phyloP scores from a whole-genome alignment of 108 stramenopile genomes.

The Pinguiococcus pyrenoidosus region DNA sequence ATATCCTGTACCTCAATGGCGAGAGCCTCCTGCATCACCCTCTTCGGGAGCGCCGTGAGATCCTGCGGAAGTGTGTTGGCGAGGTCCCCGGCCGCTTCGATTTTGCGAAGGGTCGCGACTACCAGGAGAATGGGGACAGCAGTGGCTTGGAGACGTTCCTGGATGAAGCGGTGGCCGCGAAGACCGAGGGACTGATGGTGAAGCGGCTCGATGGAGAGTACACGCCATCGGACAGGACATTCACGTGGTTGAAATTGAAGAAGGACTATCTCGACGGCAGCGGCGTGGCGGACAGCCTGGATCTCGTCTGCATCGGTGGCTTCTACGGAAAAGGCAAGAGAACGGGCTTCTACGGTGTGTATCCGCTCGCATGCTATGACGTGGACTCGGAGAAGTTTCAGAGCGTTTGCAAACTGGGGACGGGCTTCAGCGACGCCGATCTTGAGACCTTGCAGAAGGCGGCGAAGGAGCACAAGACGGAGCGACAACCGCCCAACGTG shows the following conservation, averaged over 20 bases:
- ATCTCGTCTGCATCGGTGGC: constrained; percentile 96
- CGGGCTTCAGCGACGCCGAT: constrained; percentile 98
- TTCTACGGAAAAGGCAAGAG: constrained; percentile 59
- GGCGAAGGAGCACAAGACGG: no score
- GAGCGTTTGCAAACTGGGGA: constrained; percentile 96
- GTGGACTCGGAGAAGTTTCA: constrained; percentile 88
- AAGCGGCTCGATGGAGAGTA: constrained; percentile 91
- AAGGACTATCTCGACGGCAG: constrained; percentile 92
- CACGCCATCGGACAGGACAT: constrained; percentile 79
- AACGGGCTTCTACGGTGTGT: constrained; percentile 71
- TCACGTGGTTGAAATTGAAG: constrained; percentile 99
- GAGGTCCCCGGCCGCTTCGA: constrained; percentile 74
- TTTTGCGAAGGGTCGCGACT: constrained; percentile 50
- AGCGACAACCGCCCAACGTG: no score
- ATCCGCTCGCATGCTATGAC: constrained; percentile 94
- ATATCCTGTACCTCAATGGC: constrained; percentile 96
- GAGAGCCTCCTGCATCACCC: constrained; percentile 60
- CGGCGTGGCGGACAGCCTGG: constrained; percentile 82
- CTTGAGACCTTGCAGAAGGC: no score
- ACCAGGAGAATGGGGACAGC: constrained; percentile 59
- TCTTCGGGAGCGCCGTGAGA: constrained; percentile 60
- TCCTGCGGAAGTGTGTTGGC: constrained; percentile 63
- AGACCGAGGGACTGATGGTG: constrained; percentile 99
- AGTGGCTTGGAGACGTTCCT: constrained; percentile 73
- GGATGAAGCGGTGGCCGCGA: constrained; percentile 71